Evolutionary conservation across 768 basidiomycete species (phyloP).

Genomic region (Pulveroboletus sp.): DNA sequence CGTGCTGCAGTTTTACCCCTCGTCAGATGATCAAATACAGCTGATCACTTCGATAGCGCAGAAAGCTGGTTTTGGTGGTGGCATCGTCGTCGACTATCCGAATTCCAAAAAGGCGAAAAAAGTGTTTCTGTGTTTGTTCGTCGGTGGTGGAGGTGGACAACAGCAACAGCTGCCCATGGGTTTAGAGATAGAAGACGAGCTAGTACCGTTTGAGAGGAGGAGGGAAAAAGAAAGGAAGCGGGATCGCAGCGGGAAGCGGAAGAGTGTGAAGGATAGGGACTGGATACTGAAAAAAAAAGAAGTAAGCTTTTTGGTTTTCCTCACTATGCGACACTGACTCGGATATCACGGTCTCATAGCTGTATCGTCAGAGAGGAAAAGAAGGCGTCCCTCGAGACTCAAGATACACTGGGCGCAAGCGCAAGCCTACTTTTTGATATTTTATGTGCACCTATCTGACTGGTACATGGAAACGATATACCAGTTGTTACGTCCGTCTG

Average conservation of each 20-base stretch:
- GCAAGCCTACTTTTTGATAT: conserved; percentile 70
- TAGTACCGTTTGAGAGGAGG: conserved; percentile 73
- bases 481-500: conserved; percentile 25
- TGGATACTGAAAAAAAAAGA: conserved; percentile 99
- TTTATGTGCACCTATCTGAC: conserved; percentile 1
- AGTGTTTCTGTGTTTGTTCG: conserved; percentile 90
- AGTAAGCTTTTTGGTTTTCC: conserved; percentile 39
- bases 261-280: conserved; percentile 70
- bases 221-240: conserved; percentile 63
- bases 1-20: conserved; percentile 93
- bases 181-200: conserved; percentile 66
- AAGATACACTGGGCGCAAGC: conserved; percentile 90
- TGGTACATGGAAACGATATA: conserved; percentile 5
- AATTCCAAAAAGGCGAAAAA: conserved; percentile 96
- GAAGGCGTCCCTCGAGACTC: conserved; percentile 82
- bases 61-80: conserved; percentile 94
- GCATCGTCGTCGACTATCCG: conserved; percentile 94
- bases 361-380: conserved; percentile 84
- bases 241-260: conserved; percentile 65
- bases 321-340: conserved; percentile 1
- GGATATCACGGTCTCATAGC: conserved; percentile 37
- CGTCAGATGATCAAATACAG: conserved; percentile 95
- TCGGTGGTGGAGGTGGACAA: conserved; percentile 63
- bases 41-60: conserved; percentile 92
- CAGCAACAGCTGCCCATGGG: conserved; percentile 74